Conservation (phyloP, 345 rosid species). For the Euphorbia tirucalli region DNA sequence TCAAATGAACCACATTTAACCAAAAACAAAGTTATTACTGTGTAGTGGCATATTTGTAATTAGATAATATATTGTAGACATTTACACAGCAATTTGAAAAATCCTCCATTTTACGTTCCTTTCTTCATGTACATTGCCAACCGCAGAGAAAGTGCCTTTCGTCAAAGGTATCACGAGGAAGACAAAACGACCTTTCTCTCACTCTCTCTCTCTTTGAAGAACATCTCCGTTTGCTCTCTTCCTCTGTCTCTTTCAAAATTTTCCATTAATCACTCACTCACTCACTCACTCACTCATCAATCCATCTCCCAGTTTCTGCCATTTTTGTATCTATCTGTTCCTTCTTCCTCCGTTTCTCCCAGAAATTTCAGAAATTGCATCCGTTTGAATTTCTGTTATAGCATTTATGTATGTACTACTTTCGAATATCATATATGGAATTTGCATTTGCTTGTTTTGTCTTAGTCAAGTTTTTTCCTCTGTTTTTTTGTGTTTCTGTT, state of each 20-base stretch:
- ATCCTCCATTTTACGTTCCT: background rate
- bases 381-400: background rate
- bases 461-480: background rate
- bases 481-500: background rate
- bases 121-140: background rate
- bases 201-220: background rate
- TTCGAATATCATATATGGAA: too few relatives aligned
- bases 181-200: constrained; percentile 1
- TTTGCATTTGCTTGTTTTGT: too few relatives aligned
- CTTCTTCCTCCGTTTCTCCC: background rate
- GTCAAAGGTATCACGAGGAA: background rate
- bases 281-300: too few relatives aligned
- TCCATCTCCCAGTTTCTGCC: background rate
- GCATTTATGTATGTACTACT: too few relatives aligned
- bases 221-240: too few relatives aligned
- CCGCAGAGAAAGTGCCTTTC: background rate
- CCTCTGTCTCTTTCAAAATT: background rate
- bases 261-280: background rate
- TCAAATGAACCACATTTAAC: too few relatives aligned
- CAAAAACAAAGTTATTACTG: too few relatives aligned
- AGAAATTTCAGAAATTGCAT: background rate
- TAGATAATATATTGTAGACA: background rate
- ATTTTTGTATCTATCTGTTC: background rate
- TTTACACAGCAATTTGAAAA: constrained; percentile 6
- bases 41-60: constrained; percentile 23